Evolutionary conservation across 2,329 filamentous ascomycete genomes (phyloP).

Genomic region (Fusarium dimerum): DNA sequence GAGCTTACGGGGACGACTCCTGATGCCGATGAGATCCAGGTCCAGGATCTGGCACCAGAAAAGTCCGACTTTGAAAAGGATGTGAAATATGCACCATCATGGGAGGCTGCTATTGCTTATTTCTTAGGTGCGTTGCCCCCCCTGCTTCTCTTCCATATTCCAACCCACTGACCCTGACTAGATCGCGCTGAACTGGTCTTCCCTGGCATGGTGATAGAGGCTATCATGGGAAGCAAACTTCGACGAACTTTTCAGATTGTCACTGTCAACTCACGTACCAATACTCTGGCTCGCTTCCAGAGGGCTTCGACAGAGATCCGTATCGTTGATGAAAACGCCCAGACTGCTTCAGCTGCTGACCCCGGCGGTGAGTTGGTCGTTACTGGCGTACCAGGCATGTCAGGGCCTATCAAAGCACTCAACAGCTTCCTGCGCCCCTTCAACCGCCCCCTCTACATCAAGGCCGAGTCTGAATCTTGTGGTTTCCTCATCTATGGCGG

Average conservation of each 20-base stretch:
- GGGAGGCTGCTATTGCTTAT: slow-evolving; percentile 39
- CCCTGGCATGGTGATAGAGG: slow-evolving; percentile 70
- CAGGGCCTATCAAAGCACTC: slow-evolving; percentile 62
- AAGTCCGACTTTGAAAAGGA: slow-evolving; percentile 33
- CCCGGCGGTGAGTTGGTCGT: slow-evolving; percentile 43
- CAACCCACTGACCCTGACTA: slow-evolving; percentile 28
- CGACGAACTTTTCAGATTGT: slow-evolving; percentile 52
- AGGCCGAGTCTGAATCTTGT: slow-evolving; percentile 42
- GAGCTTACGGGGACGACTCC: slow-evolving; percentile 57
- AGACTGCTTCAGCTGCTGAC: slow-evolving; percentile 14
- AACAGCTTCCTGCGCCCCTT: slow-evolving; percentile 67
- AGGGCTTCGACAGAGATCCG: slow-evolving; percentile 39
- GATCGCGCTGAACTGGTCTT: slow-evolving; percentile 68
- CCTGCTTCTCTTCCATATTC: not conserved
- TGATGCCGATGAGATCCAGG: slow-evolving; percentile 57
- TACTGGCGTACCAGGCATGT: slow-evolving; percentile 67
- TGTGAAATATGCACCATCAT: slow-evolving; percentile 33
- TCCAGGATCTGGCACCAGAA: slow-evolving; percentile 58
- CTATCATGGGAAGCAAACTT: slow-evolving; percentile 41
- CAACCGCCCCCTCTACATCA: slow-evolving; percentile 36
- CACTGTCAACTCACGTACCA: slow-evolving; percentile 54
- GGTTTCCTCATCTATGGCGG: slow-evolving; percentile 78
- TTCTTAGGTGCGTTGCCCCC: slow-evolving; percentile 32
- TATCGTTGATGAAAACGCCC: slow-evolving; percentile 36
- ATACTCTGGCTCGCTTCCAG: slow-evolving; percentile 47